Conservation (phyloP, 495 filamentous ascomycete species). For the Arthonia radiata region DNA sequence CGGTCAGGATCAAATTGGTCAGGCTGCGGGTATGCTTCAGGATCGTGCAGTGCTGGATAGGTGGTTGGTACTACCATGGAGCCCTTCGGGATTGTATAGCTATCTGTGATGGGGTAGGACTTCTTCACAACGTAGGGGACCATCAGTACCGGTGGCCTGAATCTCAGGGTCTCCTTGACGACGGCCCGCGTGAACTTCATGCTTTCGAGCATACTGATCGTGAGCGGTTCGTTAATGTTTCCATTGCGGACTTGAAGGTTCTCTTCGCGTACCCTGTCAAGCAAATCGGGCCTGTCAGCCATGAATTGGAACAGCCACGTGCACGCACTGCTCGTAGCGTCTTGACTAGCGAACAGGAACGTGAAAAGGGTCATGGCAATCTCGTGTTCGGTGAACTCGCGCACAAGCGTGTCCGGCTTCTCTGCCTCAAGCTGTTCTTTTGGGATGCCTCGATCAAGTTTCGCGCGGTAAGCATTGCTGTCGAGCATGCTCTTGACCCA, state of each 20-base stretch:
- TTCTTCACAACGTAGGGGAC: constrained; percentile 92
- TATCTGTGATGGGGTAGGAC: constrained; percentile 71
- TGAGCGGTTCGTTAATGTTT: constrained; percentile 41
- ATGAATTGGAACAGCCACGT: constrained; percentile 92
- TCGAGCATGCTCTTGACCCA: constrained; percentile 76
- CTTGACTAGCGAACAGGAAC: constrained; percentile 94
- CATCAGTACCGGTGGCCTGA: constrained; percentile 94
- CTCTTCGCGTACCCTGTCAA: constrained; percentile 82
- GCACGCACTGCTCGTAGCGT: constrained; percentile 76
- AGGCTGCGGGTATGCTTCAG: constrained; percentile 73
- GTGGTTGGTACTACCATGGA: constrained; percentile 86
- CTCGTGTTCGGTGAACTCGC: constrained; percentile 75
- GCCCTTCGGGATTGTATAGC: constrained; percentile 74
- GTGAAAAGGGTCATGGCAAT: constrained; percentile 91
- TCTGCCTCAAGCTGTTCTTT: constrained; percentile 35
- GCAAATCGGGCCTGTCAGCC: constrained; percentile 76
- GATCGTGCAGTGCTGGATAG: constrained; percentile 78
- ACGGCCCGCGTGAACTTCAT: constrained; percentile 82
- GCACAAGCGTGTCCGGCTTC: constrained; percentile 61
- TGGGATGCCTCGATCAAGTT: constrained; percentile 43
- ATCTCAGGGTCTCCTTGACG: constrained; percentile 80
- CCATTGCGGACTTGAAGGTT: constrained; percentile 58
- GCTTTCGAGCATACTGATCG: constrained; percentile 64
- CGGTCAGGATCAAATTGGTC: constrained; percentile 79
- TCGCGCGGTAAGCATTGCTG: constrained; percentile 53